Evolutionary conservation across 1,139 yeast species (phyloP), one percentile per base, ranked within the genome.

Genomic region (Sugiyamaella xylanicola): DNA sequence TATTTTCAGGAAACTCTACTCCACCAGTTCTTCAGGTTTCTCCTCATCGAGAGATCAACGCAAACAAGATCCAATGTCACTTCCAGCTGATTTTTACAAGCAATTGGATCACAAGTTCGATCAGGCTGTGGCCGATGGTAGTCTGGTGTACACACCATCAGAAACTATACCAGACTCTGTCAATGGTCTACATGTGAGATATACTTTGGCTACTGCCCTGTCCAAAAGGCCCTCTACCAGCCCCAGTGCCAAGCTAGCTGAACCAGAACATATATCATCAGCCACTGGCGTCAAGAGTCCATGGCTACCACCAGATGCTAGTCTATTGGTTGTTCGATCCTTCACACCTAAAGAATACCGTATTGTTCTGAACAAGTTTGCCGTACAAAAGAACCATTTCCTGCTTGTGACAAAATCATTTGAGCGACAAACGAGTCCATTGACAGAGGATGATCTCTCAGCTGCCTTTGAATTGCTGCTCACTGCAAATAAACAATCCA

Each of bases 301-400:
- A 1, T 93, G 93, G 74, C 80, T 80, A 50, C 80, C 83, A 15
- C 95, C 96, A 0, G 96, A 88, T 61, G 87, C 89, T 3, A 86
- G 82, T 60, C 74, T 92, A 52, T 81, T 92, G 0, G 79, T 93
- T 2, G 65, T 82, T 37, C 80, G 79, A 7, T 75, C 78, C 49
- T 80, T 77, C 61, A 84, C 83, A 1, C 83, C 84, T 52, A 85
- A 85, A 65, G 77, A 83, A 62, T 68, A 70, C 57, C 53, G 58
- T 15, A 70, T 92, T 29, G 83, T 92, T 3, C 78, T 89, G 63
- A 93, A 93, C 76, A 92, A 92, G 71, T 93, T 79, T 70, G 96
- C 97, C 1, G 86, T 91, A 40, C 82, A 86, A 4, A 83, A 90
- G 40, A 80, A 83, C 64, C 99, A 93, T 68, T 80, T 89, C 58